Base-by-base conservation (phyloP, 1,284 basidiomycete species). In the Gomphus bonarii region DNA sequence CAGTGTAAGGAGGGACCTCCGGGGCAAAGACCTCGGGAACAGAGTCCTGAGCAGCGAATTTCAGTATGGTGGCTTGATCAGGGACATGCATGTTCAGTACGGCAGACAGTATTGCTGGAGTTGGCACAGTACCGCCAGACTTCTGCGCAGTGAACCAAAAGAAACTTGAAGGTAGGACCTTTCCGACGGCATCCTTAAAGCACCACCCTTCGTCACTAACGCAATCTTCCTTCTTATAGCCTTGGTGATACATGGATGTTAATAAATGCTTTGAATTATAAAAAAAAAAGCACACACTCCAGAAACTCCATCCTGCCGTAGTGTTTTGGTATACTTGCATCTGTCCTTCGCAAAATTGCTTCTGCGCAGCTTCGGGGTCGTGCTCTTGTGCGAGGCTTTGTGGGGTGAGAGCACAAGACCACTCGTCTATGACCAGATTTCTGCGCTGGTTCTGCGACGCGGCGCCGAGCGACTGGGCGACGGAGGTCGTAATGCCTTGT, bases 351-450 rank as follows among this genome's bases (percentile, higher is more conserved):
- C 87, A 88, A 65, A 87, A 89, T 3, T 75, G 68, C 51, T 68
- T 71, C 47, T 75, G 72, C 25, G 80, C 77, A 2, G 66, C 65
- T n/a, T 70, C 65, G 7, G 74, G 71, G 64, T 87, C 72, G 1
- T 65, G 55, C 58, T 80, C 79, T 12, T 68, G 66, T 12, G 73
- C 65, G 8, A 87, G 65, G 62, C 84, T 85, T 59, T 79, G 67
- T 11, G 72, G 69, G 1, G 81, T 80, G 18, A 89, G 72, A 0
- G 87, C 85, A 62, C 84, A 86, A 1, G 84, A 86, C 76, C 79
- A 88, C 68, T 88, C 85, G 58, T 75, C 85, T 11, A 90, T 72
- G 42, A 91, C 75, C 1, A 89, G 65, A 64, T 88, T 90, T 28
- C 80, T 71, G 14, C 75, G 73, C 50, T 73, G 68, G 48, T 70